phyloP scores from a whole-genome alignment of 2,329 filamentous ascomycete genomes.

The Aureobasidium uvarum region DNA sequence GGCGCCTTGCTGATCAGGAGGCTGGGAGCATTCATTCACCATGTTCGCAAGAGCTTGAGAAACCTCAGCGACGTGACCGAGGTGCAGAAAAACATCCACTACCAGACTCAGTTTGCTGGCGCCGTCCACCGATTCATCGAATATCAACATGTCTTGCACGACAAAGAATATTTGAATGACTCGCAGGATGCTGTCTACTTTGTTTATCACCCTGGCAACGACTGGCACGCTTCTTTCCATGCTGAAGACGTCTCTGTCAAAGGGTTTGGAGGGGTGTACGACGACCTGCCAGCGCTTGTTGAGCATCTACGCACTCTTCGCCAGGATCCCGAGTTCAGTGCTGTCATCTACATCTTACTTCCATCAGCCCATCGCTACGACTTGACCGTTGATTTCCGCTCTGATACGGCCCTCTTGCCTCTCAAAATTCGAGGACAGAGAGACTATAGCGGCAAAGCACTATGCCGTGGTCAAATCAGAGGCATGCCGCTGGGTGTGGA shows the following conservation, averaged over 20 bases:
- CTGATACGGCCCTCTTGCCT: slow-evolving; percentile 4
- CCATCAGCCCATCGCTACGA: slow-evolving; percentile 13
- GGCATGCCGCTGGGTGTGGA: neutral
- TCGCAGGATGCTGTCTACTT: slow-evolving; percentile 11
- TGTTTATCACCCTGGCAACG: slow-evolving; percentile 21
- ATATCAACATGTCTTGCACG: slow-evolving; percentile 16
- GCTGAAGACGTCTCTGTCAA: neutral
- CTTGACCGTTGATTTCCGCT: neutral
- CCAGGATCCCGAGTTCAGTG: neutral
- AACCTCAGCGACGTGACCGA: slow-evolving; percentile 16
- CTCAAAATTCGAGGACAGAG: slow-evolving; percentile 11
- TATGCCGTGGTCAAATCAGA: neutral
- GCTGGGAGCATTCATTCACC: slow-evolving; percentile 12
- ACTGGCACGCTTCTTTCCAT: slow-evolving; percentile 17
- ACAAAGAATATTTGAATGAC: neutral
- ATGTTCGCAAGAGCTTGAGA: slow-evolving; percentile 7
- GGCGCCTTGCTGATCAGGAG: slow-evolving; percentile 20
- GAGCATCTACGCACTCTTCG: slow-evolving; percentile 9
- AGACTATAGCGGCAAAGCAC: neutral
- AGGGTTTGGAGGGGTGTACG: slow-evolving; percentile 5
- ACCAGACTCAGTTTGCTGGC: slow-evolving; percentile 19
- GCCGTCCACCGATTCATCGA: slow-evolving; percentile 2
- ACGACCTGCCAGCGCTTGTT: neutral
- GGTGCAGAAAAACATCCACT: slow-evolving; percentile 8
- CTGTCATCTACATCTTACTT: slow-evolving; percentile 2